These are phyloP conservation scores for Hygrophoropsis aurantiaca DNA, from an alignment of 768 basidiomycete species.

Conservation along the genomic window DNA sequence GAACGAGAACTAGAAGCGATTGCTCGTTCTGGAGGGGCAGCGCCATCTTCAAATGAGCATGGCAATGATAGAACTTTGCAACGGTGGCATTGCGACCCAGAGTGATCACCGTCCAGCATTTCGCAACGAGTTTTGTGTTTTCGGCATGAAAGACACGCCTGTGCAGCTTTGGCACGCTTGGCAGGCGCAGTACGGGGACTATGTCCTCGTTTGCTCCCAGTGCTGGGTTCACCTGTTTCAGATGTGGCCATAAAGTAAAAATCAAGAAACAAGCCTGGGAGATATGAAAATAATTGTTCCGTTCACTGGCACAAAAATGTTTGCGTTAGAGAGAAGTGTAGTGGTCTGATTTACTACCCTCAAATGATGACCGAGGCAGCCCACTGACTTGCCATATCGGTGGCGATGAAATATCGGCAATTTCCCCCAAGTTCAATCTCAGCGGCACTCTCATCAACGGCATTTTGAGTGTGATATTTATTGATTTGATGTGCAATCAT, in stretches of 20 bases:
- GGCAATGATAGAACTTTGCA: slow-evolving; percentile 47
- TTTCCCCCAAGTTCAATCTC: neutral
- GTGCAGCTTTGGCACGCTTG: slow-evolving; percentile 43
- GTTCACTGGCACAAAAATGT: too few relatives aligned
- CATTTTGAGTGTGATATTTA: too few relatives aligned
- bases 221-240: slow-evolving; percentile 16
- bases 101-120: slow-evolving; percentile 40
- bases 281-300: too few relatives aligned
- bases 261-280: too few relatives aligned
- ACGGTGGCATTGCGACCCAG: slow-evolving; percentile 43
- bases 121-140: slow-evolving; percentile 52
- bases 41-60: slow-evolving; percentile 44
- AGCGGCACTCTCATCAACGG: neutral
- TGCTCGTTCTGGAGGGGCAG: slow-evolving; percentile 11
- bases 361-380: too few relatives aligned
- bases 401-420: too few relatives aligned
- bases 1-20: slow-evolving; percentile 17
- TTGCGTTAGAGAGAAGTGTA: too few relatives aligned
- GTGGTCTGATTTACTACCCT: too few relatives aligned
- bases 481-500: too few relatives aligned
- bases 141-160: slow-evolving; percentile 47
- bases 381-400: too few relatives aligned
- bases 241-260: slow-evolving; percentile 13
- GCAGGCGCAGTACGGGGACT: slow-evolving; percentile 29
- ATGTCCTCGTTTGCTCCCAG: slow-evolving; percentile 29